Conservation (phyloP, 768 basidiomycete species). For the Daedaleopsis sinensis region DNA sequence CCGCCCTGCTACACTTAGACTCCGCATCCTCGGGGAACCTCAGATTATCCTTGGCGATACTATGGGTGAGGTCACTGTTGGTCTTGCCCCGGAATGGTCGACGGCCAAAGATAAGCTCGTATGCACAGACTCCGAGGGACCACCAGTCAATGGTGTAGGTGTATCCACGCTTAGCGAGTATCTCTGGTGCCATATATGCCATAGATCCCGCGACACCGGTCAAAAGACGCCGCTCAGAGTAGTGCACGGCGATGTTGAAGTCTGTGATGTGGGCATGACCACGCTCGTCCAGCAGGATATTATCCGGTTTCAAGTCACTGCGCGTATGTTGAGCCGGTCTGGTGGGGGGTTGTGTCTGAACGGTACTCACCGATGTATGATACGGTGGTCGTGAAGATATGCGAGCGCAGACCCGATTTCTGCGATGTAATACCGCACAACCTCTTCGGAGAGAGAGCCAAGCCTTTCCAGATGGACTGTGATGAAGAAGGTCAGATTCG, state of each 20-base stretch:
- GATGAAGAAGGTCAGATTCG: constrained; percentile 13
- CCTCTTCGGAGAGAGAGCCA: constrained; percentile 72
- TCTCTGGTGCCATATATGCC: constrained; percentile 98
- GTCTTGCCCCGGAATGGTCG: constrained; percentile 93
- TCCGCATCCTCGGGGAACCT: constrained; percentile 91
- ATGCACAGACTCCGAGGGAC: constrained; percentile 93
- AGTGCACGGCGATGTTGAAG: constrained; percentile 99
- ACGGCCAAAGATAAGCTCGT: constrained; percentile 89
- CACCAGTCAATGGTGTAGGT: constrained; percentile 96
- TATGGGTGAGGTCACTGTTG: constrained; percentile 89
- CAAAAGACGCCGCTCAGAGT: constrained; percentile 78
- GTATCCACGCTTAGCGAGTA: constrained; percentile 91
- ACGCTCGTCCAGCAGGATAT: constrained; percentile 92
- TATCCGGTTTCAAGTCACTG: constrained; percentile 97
- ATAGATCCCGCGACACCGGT: constrained; percentile 96
- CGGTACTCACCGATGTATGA: constrained; percentile 87
- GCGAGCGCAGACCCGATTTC: constrained; percentile 87
- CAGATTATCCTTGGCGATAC: constrained; percentile 86
- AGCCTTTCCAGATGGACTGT: constrained; percentile 88
- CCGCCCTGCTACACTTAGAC: constrained; percentile 72
- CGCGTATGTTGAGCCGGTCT: constrained; percentile 16
- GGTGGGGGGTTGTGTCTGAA: constrained; percentile 14
- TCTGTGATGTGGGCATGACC: constrained; percentile 97
- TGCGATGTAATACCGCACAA: constrained; percentile 86
- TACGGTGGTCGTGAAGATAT: constrained; percentile 89